Evolutionary conservation across 2,329 filamentous ascomycete genomes (phyloP).

Genomic region (Microsporum canis): DNA sequence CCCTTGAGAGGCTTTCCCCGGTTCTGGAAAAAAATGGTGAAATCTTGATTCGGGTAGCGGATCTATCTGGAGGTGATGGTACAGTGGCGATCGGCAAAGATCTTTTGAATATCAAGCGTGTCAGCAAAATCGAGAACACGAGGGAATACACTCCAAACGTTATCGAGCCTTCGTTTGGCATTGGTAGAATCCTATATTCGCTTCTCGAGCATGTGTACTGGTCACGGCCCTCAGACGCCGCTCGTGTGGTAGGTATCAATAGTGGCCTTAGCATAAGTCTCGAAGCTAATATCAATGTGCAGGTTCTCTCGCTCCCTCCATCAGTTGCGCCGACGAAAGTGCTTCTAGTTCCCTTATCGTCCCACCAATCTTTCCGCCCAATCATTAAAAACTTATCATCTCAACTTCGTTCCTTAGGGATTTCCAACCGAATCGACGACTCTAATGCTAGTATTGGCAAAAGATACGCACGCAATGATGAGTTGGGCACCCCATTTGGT

Average conservation of each 20-base stretch:
- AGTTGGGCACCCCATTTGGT: constrained; percentile 86
- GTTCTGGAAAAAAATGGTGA: constrained; percentile 62
- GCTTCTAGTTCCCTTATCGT: constrained; percentile 77
- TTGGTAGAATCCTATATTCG: constrained; percentile 85
- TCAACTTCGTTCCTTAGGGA: constrained; percentile 60
- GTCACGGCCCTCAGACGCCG: constrained; percentile 73
- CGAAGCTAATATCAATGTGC: background rate
- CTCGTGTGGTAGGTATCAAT: constrained; percentile 61
- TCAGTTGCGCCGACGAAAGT: constrained; percentile 89
- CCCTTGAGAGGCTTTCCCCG: constrained; percentile 68
- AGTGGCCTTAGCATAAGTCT: background rate
- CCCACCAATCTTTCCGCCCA: constrained; percentile 69
- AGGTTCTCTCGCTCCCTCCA: constrained; percentile 63
- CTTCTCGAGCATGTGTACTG: constrained; percentile 94
- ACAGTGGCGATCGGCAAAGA: constrained; percentile 72
- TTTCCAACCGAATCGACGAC: constrained; percentile 80
- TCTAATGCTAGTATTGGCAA: constrained; percentile 88
- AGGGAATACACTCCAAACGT: constrained; percentile 92
- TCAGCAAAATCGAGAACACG: constrained; percentile 60
- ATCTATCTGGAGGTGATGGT: constrained; percentile 45
- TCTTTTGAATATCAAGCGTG: constrained; percentile 70
- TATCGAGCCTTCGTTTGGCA: constrained; percentile 95
- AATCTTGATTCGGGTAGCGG: constrained; percentile 62
- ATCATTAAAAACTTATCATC: constrained; percentile 60
- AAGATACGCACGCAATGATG: constrained; percentile 88